phyloP scores from a whole-genome alignment of 345 rosid genomes.

The Euphorbia tirucalli region DNA sequence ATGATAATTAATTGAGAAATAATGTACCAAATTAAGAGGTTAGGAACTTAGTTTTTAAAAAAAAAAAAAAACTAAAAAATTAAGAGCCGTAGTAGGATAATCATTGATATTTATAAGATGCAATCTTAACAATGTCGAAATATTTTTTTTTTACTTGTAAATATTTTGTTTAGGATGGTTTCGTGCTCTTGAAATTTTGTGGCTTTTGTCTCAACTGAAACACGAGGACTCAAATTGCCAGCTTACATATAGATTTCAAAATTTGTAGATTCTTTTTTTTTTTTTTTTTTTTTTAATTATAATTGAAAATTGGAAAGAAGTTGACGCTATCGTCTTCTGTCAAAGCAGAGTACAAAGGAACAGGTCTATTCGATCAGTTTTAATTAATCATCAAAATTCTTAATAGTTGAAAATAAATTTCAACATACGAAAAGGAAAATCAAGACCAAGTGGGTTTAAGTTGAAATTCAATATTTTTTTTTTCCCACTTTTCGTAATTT shows the following conservation, averaged over 20 bases:
- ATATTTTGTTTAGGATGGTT: constrained; percentile 9
- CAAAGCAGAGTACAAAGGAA: not conserved
- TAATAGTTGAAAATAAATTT: not conserved
- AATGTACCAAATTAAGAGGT: too few relatives aligned
- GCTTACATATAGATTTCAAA: not conserved
- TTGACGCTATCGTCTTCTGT: not conserved
- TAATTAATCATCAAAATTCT: not conserved
- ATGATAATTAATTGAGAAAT: too few relatives aligned
- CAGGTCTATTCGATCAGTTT: not conserved
- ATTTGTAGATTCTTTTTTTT: not conserved
- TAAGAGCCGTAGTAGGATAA: too few relatives aligned
- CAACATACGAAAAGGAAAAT: not conserved
- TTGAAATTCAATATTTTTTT: too few relatives aligned
- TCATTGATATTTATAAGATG: too few relatives aligned
- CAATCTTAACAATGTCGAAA: too few relatives aligned
- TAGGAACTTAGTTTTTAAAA: too few relatives aligned
- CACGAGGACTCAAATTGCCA: constrained; percentile 11
- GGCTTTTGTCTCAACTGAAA: not conserved
- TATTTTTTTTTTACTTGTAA: not conserved
- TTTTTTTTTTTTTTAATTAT: not conserved
- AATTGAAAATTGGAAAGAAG: not conserved
- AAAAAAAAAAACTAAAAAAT: too few relatives aligned
- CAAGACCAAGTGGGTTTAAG: too few relatives aligned
- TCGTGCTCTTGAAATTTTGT: constrained; percentile 1
- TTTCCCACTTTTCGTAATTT: too few relatives aligned